Conservation (phyloP, 345 rosid genomes). For the Microthlaspi erraticum region DNA sequence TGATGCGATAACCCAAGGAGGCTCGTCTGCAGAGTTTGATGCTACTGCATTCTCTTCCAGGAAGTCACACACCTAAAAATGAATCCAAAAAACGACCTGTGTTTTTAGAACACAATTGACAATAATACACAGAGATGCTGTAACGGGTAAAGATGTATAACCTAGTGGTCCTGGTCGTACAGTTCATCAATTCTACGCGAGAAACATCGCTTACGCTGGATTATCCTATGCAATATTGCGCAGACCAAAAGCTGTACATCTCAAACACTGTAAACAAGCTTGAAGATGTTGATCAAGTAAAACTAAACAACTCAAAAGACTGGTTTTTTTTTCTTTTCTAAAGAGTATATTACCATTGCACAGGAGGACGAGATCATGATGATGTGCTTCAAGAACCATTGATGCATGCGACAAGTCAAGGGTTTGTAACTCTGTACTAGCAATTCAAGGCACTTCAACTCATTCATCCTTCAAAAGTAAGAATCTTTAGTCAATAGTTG, state of each 20-base stretch:
- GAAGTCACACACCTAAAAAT: slow-evolving; percentile 72
- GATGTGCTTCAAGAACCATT: slow-evolving; percentile 62
- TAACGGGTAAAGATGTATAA: slow-evolving; percentile 25
- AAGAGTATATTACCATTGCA: slow-evolving; percentile 59
- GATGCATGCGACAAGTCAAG: slow-evolving; percentile 57
- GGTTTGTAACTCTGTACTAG: slow-evolving; percentile 69
- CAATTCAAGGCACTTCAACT: slow-evolving; percentile 77
- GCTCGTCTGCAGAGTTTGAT: slow-evolving; percentile 58
- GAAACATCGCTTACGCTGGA: slow-evolving; percentile 49
- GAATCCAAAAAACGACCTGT: not conserved
- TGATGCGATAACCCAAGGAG: slow-evolving; percentile 90
- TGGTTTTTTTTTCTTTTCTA: slow-evolving; percentile 28
- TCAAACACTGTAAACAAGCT: slow-evolving; percentile 61
- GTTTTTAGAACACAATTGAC: slow-evolving; percentile 8
- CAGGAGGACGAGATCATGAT: slow-evolving; percentile 49
- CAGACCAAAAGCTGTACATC: slow-evolving; percentile 70
- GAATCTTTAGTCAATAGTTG: not conserved
- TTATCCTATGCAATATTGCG: slow-evolving; percentile 51
- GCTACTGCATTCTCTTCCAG: slow-evolving; percentile 86
- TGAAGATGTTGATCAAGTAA: slow-evolving; percentile 50
- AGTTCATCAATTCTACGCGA: slow-evolving; percentile 69
- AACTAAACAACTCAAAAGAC: slow-evolving; percentile 48
- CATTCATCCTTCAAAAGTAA: slow-evolving; percentile 54
- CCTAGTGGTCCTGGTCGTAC: slow-evolving; percentile 82
- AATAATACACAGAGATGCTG: not conserved